Conservation (phyloP, 2,329 filamentous ascomycete genomes). For the Colletotrichum sojae region DNA sequence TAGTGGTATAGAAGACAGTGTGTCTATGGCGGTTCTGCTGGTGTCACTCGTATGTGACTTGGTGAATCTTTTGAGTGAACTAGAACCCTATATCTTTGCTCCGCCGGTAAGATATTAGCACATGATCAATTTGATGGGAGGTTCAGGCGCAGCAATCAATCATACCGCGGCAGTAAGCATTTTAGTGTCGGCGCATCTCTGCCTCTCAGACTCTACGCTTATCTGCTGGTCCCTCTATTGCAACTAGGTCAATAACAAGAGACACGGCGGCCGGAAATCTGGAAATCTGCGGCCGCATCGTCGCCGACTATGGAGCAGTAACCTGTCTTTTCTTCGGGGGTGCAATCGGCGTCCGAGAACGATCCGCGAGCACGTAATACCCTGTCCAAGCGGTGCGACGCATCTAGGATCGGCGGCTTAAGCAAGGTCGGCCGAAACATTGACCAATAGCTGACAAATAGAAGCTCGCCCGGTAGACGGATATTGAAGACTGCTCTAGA, state of each 20-base stretch:
- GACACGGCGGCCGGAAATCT: not conserved
- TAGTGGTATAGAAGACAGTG: no score
- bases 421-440: not conserved
- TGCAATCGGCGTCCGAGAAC: not conserved
- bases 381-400: no score
- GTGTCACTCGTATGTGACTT: no score
- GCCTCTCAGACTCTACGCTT: slow-evolving; percentile 30
- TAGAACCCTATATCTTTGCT: no score
- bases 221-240: slow-evolving; percentile 34
- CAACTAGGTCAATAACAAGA: not conserved
- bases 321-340: slow-evolving; percentile 1
- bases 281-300: no score
- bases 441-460: not conserved
- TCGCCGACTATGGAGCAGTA: not conserved
- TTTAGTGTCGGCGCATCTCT: slow-evolving; percentile 22
- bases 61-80: no score
- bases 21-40: no score
- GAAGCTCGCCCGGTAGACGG: no score
- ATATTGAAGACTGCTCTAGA: no score
- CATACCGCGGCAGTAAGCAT: slow-evolving; percentile 30
- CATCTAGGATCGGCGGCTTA: not conserved
- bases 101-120: no score
- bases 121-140: no score
- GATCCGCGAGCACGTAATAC: no score
- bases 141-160: slow-evolving; percentile 17